Percentiles rank a stretch among this genome's conserved stretches.
phyloP scores from a whole-genome alignment of 2,329 filamentous ascomycete species.

The Rhexocercosporidium sp. region DNA sequence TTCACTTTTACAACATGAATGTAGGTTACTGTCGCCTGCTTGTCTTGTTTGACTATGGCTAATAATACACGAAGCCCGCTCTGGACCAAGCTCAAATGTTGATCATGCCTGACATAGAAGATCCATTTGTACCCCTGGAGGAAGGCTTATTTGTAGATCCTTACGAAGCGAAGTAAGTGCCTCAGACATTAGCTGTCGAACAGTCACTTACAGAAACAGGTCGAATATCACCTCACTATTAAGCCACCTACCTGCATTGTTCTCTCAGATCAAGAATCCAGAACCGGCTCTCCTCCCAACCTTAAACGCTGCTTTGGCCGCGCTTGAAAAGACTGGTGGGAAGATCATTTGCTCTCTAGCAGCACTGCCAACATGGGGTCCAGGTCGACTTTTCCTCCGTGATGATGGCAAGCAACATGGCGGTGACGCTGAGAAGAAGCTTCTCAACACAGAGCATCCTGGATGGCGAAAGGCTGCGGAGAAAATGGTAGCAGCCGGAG shows the following conservation, averaged over 20 bases:
- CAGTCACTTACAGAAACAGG: constrained; percentile 43
- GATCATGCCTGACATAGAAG: constrained; percentile 96
- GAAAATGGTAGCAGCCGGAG: constrained; percentile 84
- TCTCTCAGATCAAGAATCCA: constrained; percentile 85
- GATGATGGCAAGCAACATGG: constrained; percentile 87
- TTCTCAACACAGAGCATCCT: constrained; percentile 88
- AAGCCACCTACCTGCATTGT: constrained; percentile 81
- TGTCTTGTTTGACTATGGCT: constrained; percentile 6
- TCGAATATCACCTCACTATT: constrained; percentile 88
- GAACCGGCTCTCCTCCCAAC: constrained; percentile 88
- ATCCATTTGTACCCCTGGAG: constrained; percentile 91
- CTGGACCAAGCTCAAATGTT: constrained; percentile 95
- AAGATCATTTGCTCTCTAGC: constrained; percentile 90
- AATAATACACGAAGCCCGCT: constrained; percentile 56
- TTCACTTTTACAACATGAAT: constrained; percentile 97
- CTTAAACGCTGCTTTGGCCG: constrained; percentile 82
- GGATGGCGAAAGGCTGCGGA: constrained; percentile 85
- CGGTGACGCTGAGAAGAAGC: constrained; percentile 88
- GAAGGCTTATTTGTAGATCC: constrained; percentile 95
- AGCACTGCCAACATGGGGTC: constrained; percentile 89
- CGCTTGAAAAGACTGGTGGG: constrained; percentile 84
- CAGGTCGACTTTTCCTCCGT: constrained; percentile 81
- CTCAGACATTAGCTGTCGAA: not conserved
- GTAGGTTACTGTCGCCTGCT: constrained; percentile 56
- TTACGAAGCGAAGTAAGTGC: constrained; percentile 75